Conservation (phyloP, 352 stramenopile species). For the Phytophthora brassicae region DNA sequence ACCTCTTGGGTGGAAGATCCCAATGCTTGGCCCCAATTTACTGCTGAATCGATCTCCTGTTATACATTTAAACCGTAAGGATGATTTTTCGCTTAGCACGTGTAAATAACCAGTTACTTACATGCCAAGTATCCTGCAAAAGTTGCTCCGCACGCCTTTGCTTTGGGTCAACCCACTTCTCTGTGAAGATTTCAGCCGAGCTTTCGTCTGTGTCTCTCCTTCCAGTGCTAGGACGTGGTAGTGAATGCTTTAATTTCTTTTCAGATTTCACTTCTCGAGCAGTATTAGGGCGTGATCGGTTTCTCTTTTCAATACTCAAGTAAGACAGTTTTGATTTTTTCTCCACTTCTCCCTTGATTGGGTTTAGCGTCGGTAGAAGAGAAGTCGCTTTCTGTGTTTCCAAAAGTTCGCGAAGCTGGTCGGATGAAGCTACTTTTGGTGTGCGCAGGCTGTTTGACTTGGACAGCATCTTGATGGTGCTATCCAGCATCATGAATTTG, state of each 20-base stretch:
- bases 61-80: not conserved
- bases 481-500: conserved; percentile 64
- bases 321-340: conserved; percentile 11
- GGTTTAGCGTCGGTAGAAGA: conserved; percentile 18
- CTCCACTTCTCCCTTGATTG: conserved; percentile 2
- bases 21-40: conserved; percentile 15
- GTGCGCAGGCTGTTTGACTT: conserved; percentile 27
- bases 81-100: not conserved
- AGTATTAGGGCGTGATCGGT: conserved; percentile 10
- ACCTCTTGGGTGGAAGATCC: conserved; percentile 1
- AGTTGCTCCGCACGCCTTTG: conserved; percentile 36
- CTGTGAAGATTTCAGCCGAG: not conserved
- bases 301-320: not conserved
- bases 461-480: conserved; percentile 47
- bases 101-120: conserved; percentile 8
- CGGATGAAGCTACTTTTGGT: conserved; percentile 41
- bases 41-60: conserved; percentile 31
- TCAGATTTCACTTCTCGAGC: conserved; percentile 10
- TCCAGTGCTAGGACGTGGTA: conserved; percentile 16
- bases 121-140: conserved; percentile 39
- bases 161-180: conserved; percentile 40
- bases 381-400: conserved; percentile 32
- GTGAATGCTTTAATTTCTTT: not conserved
- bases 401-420: conserved; percentile 54
- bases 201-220: conserved; percentile 12